Percentiles rank a stretch among this genome's conserved stretches.
phyloP scores from a whole-genome alignment of 768 basidiomycete species.

The Boletus insuetus region DNA sequence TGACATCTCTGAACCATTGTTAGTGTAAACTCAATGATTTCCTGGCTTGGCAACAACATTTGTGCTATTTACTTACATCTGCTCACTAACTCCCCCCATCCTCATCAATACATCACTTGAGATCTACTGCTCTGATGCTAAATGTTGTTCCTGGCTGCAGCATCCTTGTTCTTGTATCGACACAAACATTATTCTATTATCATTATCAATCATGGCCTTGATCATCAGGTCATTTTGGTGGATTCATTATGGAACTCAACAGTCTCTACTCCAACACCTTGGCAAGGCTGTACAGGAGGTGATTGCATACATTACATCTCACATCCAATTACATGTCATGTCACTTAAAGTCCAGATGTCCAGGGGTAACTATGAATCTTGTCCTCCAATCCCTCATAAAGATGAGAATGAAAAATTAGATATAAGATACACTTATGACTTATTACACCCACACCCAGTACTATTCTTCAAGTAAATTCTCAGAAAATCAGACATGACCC shows the following conservation, averaged over 20 bases:
- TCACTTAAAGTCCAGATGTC: conserved; percentile 94
- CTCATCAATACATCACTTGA: conserved; percentile 28
- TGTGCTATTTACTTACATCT: conserved; percentile 61
- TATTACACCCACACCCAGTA: too few species aligned
- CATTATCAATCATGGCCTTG: conserved; percentile 65
- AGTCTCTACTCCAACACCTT: conserved; percentile 74
- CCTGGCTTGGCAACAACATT: conserved; percentile 71
- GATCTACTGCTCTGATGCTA: conserved; percentile 38
- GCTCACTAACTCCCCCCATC: conserved; percentile 31
- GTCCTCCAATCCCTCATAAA: too few species aligned
- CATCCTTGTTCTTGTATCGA: conserved; percentile 87
- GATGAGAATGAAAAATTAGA: too few species aligned
- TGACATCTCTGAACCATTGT: conserved; percentile 8
- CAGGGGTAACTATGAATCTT: conserved; percentile 94
- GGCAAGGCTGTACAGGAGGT: conserved; percentile 74
- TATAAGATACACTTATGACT: too few species aligned
- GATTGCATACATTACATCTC: conserved; percentile 69
- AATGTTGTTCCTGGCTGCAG: conserved; percentile 84
- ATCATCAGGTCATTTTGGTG: conserved; percentile 79
- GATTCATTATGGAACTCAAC: conserved; percentile 98
- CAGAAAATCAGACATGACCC: too few species aligned
- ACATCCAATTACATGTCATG: conserved; percentile 67
- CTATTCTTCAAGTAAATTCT: too few species aligned
- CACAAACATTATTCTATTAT: conserved; percentile 91
- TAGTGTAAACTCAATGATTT: conserved; percentile 6